phyloP scores from a whole-genome alignment of 1,284 basidiomycete species.

The Pseudozyma hubeiensis region DNA sequence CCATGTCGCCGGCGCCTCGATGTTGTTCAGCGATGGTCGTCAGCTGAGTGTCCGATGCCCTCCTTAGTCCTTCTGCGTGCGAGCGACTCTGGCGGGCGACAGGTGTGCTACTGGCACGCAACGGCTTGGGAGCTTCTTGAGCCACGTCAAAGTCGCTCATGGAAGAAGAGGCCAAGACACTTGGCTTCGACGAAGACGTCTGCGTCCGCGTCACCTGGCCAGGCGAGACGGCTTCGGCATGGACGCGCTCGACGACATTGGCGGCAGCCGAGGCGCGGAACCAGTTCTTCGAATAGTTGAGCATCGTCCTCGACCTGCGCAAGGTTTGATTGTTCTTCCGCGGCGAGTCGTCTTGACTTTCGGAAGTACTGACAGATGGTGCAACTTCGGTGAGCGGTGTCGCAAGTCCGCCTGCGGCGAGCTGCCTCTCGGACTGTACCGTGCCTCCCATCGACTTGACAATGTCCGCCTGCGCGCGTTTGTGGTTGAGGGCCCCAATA shows the following conservation, averaged over 20 bases:
- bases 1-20: neutral
- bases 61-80: slow-evolving; percentile 16
- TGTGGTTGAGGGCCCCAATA: slow-evolving; percentile 22
- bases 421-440: slow-evolving; percentile 30
- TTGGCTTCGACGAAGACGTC: slow-evolving; percentile 11
- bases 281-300: slow-evolving; percentile 42
- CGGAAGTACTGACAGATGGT: neutral
- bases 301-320: slow-evolving; percentile 51
- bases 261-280: slow-evolving; percentile 36
- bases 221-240: slow-evolving; percentile 21
- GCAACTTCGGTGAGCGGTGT: slow-evolving; percentile 29
- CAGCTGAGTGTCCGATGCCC: slow-evolving; percentile 41
- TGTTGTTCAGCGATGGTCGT: slow-evolving; percentile 27
- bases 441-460: slow-evolving; percentile 24
- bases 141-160: neutral
- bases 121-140: slow-evolving; percentile 13
- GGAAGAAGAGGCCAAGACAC: slow-evolving; percentile 1
- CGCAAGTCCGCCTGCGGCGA: slow-evolving; percentile 12
- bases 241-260: slow-evolving; percentile 33
- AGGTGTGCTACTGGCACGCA: slow-evolving; percentile 27
- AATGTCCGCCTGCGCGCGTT: slow-evolving; percentile 31
- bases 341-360: slow-evolving; percentile 3
- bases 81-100: slow-evolving; percentile 22
- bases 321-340: slow-evolving; percentile 28
- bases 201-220: neutral